Evolutionary conservation across 2,329 filamentous ascomycete genomes (phyloP).

Genomic region (Neopestalotiopsis sp.): DNA sequence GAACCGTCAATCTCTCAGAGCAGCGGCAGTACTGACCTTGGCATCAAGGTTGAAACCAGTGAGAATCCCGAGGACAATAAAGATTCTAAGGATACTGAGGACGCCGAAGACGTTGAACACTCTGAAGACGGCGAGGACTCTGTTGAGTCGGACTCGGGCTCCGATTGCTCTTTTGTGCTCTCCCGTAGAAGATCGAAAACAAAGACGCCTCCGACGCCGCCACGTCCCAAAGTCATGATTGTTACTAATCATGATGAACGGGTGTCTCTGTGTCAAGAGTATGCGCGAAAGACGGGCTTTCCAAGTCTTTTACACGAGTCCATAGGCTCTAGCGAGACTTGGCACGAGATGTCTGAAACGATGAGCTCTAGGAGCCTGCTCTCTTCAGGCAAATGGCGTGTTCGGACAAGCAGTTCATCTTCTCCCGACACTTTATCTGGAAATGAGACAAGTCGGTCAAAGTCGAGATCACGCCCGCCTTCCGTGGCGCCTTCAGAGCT

Average conservation of each 20-base stretch:
- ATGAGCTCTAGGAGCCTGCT: not conserved
- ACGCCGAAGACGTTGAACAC: not conserved
- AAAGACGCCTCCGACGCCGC: not conserved
- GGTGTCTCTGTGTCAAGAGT: not conserved
- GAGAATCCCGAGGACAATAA: too few relatives aligned
- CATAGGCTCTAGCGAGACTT: not conserved
- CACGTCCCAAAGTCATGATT: not conserved
- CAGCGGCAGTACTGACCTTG: not conserved
- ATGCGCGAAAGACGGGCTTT: not conserved
- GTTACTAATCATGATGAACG: not conserved
- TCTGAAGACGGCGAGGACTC: not conserved
- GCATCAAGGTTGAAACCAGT: not conserved
- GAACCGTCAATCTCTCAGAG: not conserved
- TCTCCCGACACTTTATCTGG: not conserved
- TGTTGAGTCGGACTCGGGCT: not conserved
- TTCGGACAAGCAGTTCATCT: not conserved
- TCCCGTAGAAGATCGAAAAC: not conserved
- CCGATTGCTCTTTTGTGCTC: not conserved
- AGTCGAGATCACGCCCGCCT: not conserved
- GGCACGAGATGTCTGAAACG: slow-evolving; percentile 5
- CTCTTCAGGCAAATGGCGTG: not conserved
- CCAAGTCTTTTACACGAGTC: not conserved
- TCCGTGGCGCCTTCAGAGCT: not conserved
- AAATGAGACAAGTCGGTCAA: not conserved
- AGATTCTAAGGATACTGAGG: not conserved